Base-by-base conservation (phyloP, 192 early-diverging fungal genomes). In the Podila epicladia region DNA sequence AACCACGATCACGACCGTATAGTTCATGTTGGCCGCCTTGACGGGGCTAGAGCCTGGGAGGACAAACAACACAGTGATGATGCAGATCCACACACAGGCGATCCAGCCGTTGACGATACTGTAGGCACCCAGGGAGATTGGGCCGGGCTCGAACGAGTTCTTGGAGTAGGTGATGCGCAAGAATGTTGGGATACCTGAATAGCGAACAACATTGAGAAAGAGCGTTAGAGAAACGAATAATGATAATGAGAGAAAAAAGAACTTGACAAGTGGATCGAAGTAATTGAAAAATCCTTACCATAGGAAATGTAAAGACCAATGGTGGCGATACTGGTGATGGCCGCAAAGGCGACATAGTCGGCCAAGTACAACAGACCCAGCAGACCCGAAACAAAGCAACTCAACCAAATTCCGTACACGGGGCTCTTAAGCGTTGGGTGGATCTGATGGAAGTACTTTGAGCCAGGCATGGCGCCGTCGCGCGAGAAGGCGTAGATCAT, bases 281-380 rank as follows among this genome's bases (percentile, higher is more conserved):
- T 3, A 59, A 31, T 17, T 5, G 24, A 17, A 59, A 32, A 61
- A 61, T 67, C 29, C 67, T 64, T 66, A 65, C 78, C 84, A 69
- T 87, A 87, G 9, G 86, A 87, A 31, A 87, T 71, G 59, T 85
- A 85, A 8, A 82, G 58, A 28, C 75, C 85, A 57, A 87, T 87
- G 9, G 84, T 82, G 0, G 86, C 84, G n/a, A 83, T 72, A 65
- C 72, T 78, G 67, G 84, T 83, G n/a, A 87, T 82, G 11, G 86
- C 86, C 20, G 74, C 65, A 69, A 84, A 87, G 17, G 82, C 84
- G 20, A 78, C 61, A 1, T 49, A 12, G 51, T 75, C 69, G 41
- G 65, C 75, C 69, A 87, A 77, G 26, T 71, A 79, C 59, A 84
- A 71, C 38, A 87, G 63, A n/a, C 84, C 84, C 22, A 85, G 48